A percentile compares a stretch with the other conserved stretches of the same genome.
These are phyloP conservation scores for Lepidium sativum DNA, from an alignment of 345 rosid genomes.

Conservation along the genomic window DNA sequence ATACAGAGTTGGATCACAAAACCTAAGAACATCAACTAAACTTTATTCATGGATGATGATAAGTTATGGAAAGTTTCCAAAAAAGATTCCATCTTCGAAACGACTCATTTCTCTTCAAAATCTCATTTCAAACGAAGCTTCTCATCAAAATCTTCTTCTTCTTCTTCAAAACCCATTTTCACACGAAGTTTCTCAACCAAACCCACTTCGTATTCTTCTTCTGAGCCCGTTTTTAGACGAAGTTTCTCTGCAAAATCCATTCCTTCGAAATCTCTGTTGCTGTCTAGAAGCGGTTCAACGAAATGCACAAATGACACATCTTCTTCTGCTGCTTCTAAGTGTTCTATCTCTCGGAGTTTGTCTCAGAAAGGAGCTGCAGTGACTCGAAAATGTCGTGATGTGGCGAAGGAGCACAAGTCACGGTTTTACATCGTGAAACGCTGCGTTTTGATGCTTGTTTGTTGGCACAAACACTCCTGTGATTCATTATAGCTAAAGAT, in stretches of 20 bases:
- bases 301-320: conserved; percentile 14
- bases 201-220: conserved; percentile 28
- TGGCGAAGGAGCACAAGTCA: conserved; percentile 90
- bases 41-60: conserved; percentile 24
- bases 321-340: conserved; percentile 32
- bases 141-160: conserved; percentile 13
- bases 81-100: conserved; percentile 19
- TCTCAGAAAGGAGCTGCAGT: conserved; percentile 57
- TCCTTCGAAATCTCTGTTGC: conserved; percentile 42
- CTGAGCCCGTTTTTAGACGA: conserved; percentile 41
- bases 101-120: conserved; percentile 14
- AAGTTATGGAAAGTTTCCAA: conserved; percentile 22
- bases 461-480: conserved; percentile 80
- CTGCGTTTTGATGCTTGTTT: conserved; percentile 92
- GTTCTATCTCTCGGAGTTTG: conserved; percentile 32
- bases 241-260: conserved; percentile 61
- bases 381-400: conserved; percentile 55
- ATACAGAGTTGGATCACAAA: conserved; percentile 2
- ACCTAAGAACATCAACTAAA: conserved; percentile 2
- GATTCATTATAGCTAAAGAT: background rate
- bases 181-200: conserved; percentile 21
- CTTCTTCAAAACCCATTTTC: conserved; percentile 14
- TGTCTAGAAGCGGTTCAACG: conserved; percentile 44
- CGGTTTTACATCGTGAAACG: conserved; percentile 84
- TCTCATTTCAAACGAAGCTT: conserved; percentile 17